phyloP scores from a whole-genome alignment of 169 alveolate species.

The Plasmodium coatneyi region DNA sequence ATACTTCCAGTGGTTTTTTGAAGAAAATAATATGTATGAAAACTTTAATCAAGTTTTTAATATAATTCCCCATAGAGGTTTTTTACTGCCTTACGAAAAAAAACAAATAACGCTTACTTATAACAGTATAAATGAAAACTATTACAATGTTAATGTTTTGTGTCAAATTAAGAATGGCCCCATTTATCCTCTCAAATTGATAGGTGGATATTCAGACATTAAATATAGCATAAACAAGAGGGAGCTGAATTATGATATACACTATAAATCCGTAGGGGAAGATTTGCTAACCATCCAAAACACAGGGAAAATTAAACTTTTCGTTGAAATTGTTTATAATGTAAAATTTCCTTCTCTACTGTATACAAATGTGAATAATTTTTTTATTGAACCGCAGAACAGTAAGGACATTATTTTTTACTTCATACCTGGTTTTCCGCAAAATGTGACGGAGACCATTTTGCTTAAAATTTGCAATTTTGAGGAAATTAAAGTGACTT shows the following conservation, averaged over 20 bases:
- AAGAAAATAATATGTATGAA: conserved; percentile 34
- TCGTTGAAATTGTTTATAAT: conserved; percentile 43
- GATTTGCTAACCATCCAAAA: conserved; percentile 61
- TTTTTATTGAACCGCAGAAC: conserved; percentile 64
- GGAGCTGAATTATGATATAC: conserved; percentile 20
- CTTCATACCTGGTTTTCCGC: conserved; percentile 52
- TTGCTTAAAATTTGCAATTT: conserved; percentile 64
- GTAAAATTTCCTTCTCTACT: conserved; percentile 62
- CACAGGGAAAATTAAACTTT: conserved; percentile 62
- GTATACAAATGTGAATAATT: conserved; percentile 61
- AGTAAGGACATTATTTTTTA: conserved; percentile 64
- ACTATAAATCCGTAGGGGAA: conserved; percentile 49
- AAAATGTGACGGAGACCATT: conserved; percentile 18
- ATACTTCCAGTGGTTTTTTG: conserved; percentile 71
- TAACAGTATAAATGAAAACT: conserved; percentile 62
- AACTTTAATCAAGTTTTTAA: conserved; percentile 43
- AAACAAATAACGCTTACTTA: conserved; percentile 50
- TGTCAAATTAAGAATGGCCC: conserved; percentile 67
- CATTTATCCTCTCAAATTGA: conserved; percentile 35
- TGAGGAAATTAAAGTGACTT: conserved; percentile 55
- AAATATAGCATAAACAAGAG: conserved; percentile 45
- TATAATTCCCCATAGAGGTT: conserved; percentile 31
- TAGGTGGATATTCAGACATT: conserved; percentile 70
- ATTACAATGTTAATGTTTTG: conserved; percentile 39
- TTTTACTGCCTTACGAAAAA: conserved; percentile 46